Base-by-base conservation (phyloP, 1,139 yeast species). In the Pichia inconspicua region DNA sequence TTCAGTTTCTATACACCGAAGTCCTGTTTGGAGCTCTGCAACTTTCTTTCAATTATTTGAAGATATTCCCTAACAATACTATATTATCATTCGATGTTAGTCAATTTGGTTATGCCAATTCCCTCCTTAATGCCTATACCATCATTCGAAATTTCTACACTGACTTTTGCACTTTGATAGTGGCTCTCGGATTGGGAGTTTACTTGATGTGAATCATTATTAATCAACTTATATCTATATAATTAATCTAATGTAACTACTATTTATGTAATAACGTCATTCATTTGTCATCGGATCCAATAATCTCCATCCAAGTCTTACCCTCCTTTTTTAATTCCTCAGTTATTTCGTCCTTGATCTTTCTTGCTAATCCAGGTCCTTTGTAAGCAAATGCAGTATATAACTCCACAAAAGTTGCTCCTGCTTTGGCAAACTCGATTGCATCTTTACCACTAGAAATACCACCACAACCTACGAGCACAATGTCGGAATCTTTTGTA, bases 391-490 rank as follows among this genome's bases (percentile, higher is more conserved):
- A 86, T 2, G 95, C 81, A 11, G 97, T 90, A 68, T 89, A 89
- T 47, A 88, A 67, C 66, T 90, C 87, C 42, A 90, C 80, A 61
- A 82, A 86, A 34, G 85, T 76, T 14, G 98, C 97, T 52, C 98
- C 98, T 1, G 97, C 96, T 60, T 77, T 80, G 35, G 94, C 96
- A 66, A 84, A 92, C 58, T 90, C 97, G 47, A 90, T 69, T 1
- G 90, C 97, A 63, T 90, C 97, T 57, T 80, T 73, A 50, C 96
- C 97, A 37, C 72, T 68, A 28, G 85, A 72, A 57, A 90, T 88
- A 54, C 98, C 98, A 48, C 98, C 98, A 67, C 97, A 89, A 27
- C 97, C 98, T 55, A 90, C 77, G 44, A 90, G 74, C 1, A 89
- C 87, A 53, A 89, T 67, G 47, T 77, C 71, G 9, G 82, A 73